These are phyloP conservation scores for Solanum virginianum DNA, from an alignment of 257 asterid genomes.

Conservation along the genomic window DNA sequence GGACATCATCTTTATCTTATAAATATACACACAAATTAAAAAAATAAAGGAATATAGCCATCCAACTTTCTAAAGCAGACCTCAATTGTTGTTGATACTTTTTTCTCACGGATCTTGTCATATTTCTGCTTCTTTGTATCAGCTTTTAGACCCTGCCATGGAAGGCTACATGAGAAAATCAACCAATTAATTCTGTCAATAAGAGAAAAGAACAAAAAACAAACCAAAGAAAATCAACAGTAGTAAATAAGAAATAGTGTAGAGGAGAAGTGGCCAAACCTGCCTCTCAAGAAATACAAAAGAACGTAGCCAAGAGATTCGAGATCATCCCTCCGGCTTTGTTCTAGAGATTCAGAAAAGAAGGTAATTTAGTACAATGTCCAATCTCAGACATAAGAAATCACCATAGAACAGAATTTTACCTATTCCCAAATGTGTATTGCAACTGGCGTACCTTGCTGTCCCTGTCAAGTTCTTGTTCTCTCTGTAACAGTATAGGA, in stretches of 20 bases:
- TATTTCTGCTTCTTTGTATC: slow-evolving; percentile 32
- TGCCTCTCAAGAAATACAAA: slow-evolving; percentile 34
- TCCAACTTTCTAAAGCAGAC: slow-evolving; percentile 1
- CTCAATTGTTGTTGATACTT: slow-evolving; percentile 34
- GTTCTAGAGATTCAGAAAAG: slow-evolving; percentile 14
- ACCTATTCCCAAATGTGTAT: slow-evolving; percentile 11
- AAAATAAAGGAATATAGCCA: not conserved
- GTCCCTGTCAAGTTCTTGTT: slow-evolving; percentile 6
- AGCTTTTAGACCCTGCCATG: slow-evolving; percentile 39
- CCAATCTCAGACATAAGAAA: not conserved
- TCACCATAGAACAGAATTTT: not conserved
- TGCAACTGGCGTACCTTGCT: slow-evolving; percentile 12
- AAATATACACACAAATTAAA: not conserved
- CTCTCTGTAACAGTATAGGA: not conserved
- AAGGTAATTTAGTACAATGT: not conserved
- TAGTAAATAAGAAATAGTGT: not conserved
- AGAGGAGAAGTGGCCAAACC: slow-evolving; percentile 1
- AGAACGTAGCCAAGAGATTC: slow-evolving; percentile 44
- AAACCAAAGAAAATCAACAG: not conserved
- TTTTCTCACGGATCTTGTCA: slow-evolving; percentile 31
- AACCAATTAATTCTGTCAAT: not conserved
- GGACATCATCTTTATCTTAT: not conserved
- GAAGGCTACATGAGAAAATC: slow-evolving; percentile 17
- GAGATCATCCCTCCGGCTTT: slow-evolving; percentile 40
- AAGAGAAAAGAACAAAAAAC: not conserved